These are phyloP conservation scores for Populus ilicifolia DNA, from an alignment of 345 rosid genomes.

Conservation along the genomic window DNA sequence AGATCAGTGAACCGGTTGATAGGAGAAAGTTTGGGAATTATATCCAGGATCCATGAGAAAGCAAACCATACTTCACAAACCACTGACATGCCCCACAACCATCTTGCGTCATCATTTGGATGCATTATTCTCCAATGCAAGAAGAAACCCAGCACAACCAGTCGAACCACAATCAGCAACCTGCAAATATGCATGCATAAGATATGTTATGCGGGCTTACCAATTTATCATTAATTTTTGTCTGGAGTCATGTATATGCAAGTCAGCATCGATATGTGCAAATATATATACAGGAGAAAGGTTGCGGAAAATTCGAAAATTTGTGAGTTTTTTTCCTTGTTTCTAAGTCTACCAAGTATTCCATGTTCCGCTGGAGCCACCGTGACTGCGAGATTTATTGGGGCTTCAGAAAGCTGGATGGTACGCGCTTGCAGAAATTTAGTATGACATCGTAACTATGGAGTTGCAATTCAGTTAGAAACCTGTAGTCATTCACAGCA, in stretches of 20 bases:
- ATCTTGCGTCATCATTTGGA: slow-evolving; percentile 77
- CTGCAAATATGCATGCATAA: slow-evolving; percentile 16
- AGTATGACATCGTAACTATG: background rate
- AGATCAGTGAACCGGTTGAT: slow-evolving; percentile 82
- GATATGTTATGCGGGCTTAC: background rate
- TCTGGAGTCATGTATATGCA: too few species aligned
- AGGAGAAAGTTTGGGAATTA: slow-evolving; percentile 77
- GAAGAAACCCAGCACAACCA: slow-evolving; percentile 66
- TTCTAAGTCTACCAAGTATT: background rate
- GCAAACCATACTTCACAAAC: slow-evolving; percentile 88
- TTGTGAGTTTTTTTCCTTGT: background rate
- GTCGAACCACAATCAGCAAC: slow-evolving; percentile 49
- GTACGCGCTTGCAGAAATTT: background rate
- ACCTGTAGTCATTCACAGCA: background rate
- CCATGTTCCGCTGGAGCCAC: background rate
- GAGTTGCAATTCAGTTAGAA: background rate
- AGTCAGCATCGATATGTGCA: too few species aligned
- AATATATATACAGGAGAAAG: background rate
- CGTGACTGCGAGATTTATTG: background rate
- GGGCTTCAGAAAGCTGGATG: background rate
- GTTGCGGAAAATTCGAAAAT: background rate
- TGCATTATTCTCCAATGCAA: slow-evolving; percentile 71
- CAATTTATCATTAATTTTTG: background rate
- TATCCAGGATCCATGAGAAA: slow-evolving; percentile 93
- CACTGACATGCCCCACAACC: slow-evolving; percentile 88